Conservation (phyloP, 352 stramenopile species). For the Phytophthora sojae region DNA sequence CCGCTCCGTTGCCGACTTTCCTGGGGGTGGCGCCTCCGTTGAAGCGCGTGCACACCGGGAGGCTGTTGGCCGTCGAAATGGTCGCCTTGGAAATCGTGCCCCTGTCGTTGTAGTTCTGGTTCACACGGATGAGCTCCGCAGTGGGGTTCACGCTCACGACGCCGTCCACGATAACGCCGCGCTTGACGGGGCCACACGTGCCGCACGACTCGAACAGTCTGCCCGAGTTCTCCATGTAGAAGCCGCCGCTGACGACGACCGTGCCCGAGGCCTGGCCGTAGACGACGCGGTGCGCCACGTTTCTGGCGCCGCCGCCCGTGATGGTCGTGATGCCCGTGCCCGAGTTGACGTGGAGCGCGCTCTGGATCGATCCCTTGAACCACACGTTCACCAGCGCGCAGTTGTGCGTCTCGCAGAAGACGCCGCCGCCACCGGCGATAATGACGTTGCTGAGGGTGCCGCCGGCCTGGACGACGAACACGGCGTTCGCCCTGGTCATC, state of each 20-base stretch:
- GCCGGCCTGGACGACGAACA: constrained; percentile 71
- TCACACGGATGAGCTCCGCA: constrained; percentile 66
- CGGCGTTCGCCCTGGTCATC: constrained; percentile 48
- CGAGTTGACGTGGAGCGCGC: constrained; percentile 57
- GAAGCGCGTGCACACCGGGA: constrained; percentile 42
- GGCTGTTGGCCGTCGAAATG: constrained; percentile 38
- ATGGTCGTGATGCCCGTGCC: constrained; percentile 65
- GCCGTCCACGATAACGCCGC: constrained; percentile 53
- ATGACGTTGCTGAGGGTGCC: constrained; percentile 72
- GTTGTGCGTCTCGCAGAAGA: constrained; percentile 70
- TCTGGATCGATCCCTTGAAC: constrained; percentile 63
- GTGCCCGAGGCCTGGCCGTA: constrained; percentile 55
- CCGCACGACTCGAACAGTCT: constrained; percentile 67
- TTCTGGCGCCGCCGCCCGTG: constrained; percentile 60
- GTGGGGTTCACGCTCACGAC: constrained; percentile 63
- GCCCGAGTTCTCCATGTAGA: constrained; percentile 57
- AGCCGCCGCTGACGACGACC: constrained; percentile 61
- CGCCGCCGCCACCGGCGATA: constrained; percentile 55
- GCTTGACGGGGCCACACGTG: constrained; percentile 71
- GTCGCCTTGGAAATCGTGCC: constrained; percentile 56
- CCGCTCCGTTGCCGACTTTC: constrained; percentile 37
- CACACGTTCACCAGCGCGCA: constrained; percentile 69
- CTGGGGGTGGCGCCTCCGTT: constrained; percentile 37
- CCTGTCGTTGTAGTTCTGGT: constrained; percentile 77
- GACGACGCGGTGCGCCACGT: constrained; percentile 51